A percentile compares a stretch with the other conserved stretches of the same genome.
Evolutionary conservation across 1,284 basidiomycete species (phyloP).

Genomic region (Fistulinella cinereoalba): DNA sequence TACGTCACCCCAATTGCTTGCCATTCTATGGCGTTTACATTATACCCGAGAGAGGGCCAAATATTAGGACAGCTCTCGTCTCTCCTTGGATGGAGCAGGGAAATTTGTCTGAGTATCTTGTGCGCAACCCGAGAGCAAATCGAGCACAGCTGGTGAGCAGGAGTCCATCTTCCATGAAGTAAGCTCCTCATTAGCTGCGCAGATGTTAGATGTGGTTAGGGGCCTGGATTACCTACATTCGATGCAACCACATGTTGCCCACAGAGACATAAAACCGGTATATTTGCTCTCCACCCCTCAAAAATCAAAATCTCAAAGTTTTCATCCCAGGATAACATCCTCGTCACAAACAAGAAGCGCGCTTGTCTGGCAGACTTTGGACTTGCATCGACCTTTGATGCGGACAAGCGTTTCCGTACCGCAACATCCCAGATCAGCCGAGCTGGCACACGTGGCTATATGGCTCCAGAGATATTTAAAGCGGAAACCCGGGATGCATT

Average conservation of each 20-base stretch:
- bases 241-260: slow-evolving; percentile 26
- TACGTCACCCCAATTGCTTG: slow-evolving; percentile 28
- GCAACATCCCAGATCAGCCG: slow-evolving; percentile 7
- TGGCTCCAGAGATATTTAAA: slow-evolving; percentile 23
- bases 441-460: slow-evolving; percentile 19
- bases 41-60: too few species aligned
- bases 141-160: slow-evolving; percentile 21
- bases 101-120: slow-evolving; percentile 24
- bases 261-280: slow-evolving; percentile 31
- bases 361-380: slow-evolving; percentile 33
- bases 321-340: slow-evolving; percentile 25
- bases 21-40: slow-evolving; percentile 25
- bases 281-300: background rate
- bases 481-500: slow-evolving; percentile 1
- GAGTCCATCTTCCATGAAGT: background rate
- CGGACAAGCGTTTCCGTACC: slow-evolving; percentile 10
- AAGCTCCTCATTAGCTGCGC: background rate
- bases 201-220: slow-evolving; percentile 25
- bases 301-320: background rate
- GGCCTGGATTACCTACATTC: slow-evolving; percentile 28
- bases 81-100: slow-evolving; percentile 33
- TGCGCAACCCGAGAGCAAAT: slow-evolving; percentile 8
- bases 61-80: slow-evolving; percentile 15
- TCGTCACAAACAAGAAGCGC: slow-evolving; percentile 19
- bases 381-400: slow-evolving; percentile 22